Evolutionary conservation across 768 basidiomycete genomes (phyloP), one percentile per base, ranked within the genome.

Genomic region (Pisolithus sp.): DNA sequence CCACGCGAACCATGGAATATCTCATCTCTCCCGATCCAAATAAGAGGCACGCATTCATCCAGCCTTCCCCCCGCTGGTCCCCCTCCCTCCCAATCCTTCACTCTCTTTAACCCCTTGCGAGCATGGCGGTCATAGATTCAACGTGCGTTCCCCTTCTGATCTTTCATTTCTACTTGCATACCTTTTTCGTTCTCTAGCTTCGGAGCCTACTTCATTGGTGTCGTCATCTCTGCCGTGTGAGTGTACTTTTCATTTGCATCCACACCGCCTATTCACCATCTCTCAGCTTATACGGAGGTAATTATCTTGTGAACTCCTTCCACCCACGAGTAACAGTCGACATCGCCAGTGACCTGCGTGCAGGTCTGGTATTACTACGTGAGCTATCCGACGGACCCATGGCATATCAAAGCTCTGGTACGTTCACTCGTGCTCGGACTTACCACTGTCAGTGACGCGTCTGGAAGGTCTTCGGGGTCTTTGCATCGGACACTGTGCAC

Each of bases 311-410:
- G 18, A 0, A 24, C 13, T n/a, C 31, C 13, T 26, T 15, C 15
- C 13, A 21, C 38, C 6, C 28, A 21, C 36, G 0, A 20, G 4
- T 53, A 41, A 34, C 58, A 18, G 26, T n/a, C 17, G 9, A n/a
- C 21, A 28, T 18, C 51, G 2, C 46, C 41, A 83, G 81, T 81
- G n/a, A 77, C 78, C 7, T 69, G 70, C 38, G 64, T 82, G 26
- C 82, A 83, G 60, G 71, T 73, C 1, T 80, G 73, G 71, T 80
- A 76, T 55, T 83, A 82, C 57, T 81, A 64, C 51, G 69, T 65
- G 15, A 73, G 52, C 2, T 70, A 82, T 58, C 74, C 78, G 48
- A 68, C 64, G 23, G 81, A 82, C 59, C 58, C 63, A 23, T 80
- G 78, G 77, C 64, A 70, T 13, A 67, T 74, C 51, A 79, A 75